Evolutionary conservation across 192 early-diverging fungal species (phyloP), one percentile per base, ranked within the genome.

Genomic region (Allomyces arbusculus): DNA sequence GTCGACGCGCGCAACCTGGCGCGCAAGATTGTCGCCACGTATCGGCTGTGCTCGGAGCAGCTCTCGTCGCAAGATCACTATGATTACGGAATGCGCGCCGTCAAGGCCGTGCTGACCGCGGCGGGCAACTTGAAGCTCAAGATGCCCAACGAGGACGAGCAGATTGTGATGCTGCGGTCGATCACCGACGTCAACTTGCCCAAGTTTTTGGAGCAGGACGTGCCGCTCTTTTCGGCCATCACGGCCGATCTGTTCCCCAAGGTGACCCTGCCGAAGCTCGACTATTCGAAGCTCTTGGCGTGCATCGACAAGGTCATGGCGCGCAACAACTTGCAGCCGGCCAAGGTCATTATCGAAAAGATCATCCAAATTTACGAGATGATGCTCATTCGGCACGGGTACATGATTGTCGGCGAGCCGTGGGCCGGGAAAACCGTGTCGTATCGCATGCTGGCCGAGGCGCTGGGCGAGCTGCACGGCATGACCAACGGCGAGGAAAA

Each of bases 401-500:
- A 98, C 67, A 99, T 99, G 95, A 89, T 99, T 90, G 95, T 99
- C 1, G 97, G 97, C 44, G 90, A 90, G 12, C 89, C 97, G 23
- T 95, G 97, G 61, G 89, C 88, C 67, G 97, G 97, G 61, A 99
- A 99, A 72, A 87, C 91, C 1, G 74, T 77, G 1, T 94, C 91
- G 14, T 95, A 92, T 90, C 84, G 89, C 70, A 89, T 94, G 28
- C 73, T 99, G 24, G 77, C 98, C n/a, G 83, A 88, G n/a, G 93
- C 94, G 0, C 71, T 99, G 45, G 89, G 93, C 70, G 80, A 82
- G 10, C 76, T 94, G 10, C 92, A 99, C 67, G 86, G 82, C 58
- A 73, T 91, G 8, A 94, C 97, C 75, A 91, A 94, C 61, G 81
- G 90, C 63, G 77, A 85, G 25, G 91, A 98, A 67, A 14, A n/a